phyloP scores from a whole-genome alignment of 148 eudicot species.

The Rhododendron vialii region DNA sequence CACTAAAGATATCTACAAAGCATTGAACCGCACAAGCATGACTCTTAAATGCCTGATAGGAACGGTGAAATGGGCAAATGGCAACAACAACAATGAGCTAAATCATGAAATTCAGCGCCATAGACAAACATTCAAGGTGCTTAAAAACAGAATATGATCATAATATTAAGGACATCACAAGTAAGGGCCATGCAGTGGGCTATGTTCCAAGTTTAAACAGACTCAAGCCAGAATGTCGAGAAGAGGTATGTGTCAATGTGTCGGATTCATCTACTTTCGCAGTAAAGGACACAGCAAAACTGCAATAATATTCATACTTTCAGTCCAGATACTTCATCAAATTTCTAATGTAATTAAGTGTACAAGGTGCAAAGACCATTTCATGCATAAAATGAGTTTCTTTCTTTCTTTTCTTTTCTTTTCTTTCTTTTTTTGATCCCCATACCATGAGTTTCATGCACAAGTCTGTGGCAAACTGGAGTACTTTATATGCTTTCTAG shows the following conservation, averaged over 20 bases:
- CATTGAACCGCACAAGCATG: neutral
- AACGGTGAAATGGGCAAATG: neutral
- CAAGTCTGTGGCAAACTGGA: neutral
- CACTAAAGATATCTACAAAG: too few species aligned
- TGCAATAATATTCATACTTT: neutral
- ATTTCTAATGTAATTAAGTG: neutral
- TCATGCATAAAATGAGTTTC: neutral
- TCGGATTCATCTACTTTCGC: neutral
- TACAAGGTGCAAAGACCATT: neutral
- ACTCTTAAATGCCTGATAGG: neutral
- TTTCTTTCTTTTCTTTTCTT: too few species aligned
- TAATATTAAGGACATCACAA: neutral
- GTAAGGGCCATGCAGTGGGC: neutral
- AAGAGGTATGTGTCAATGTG: neutral
- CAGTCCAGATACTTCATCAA: neutral
- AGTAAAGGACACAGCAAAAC: neutral
- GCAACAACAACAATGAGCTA: too few species aligned
- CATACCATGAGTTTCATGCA: neutral
- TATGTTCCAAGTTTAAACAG: neutral
- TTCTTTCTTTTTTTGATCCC: too few species aligned
- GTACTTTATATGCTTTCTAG: neutral
- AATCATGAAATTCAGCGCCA: too few species aligned
- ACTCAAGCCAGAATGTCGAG: neutral
- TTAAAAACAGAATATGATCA: neutral
- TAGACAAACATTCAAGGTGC: neutral